Base-by-base conservation (phyloP, 1,284 basidiomycete genomes). In the Calocybe gambosa region DNA sequence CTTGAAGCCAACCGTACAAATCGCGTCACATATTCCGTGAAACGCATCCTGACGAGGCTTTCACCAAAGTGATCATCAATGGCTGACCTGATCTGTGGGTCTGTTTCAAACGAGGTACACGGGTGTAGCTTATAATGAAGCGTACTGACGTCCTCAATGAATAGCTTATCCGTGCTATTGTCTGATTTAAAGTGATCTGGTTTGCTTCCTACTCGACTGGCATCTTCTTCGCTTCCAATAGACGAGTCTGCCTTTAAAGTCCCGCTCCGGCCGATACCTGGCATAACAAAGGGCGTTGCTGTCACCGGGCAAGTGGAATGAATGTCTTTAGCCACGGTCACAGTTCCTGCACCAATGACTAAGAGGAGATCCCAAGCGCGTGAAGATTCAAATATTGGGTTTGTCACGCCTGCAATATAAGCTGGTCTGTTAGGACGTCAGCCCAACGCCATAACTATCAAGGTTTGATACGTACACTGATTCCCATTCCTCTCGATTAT, bases 371-470 rank as follows among this genome's bases (percentile, higher is more conserved):
- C 94, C 95, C 95, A 99, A 13, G 79, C 75, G 0, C 82, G 81
- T 0, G 87, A 79, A 6, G 87, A 77, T 58, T 94, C 91, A 62
- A 97, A 97, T 25, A 95, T 91, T 1, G 94, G 94, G 60, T 99
- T 98, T 2, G 91, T 95, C 1, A 97, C 93, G 2, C 94, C 94
- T 4, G 93, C 94, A 46, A 99, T 93, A 62, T 87, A 99, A 9
- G 89, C 93, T 3, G 88, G 82, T 40, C 89, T 90, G 39, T 18
- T 9, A 23, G 8, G 25, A 26, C 50, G 28, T 37, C 38, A 38
- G 42, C 45, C 26, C 35, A 15, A 20, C 31, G 35, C 6, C 16
- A 12, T 12, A 35, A 29, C 21, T 23, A 7, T 23, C 3, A 23
- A 23, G 34, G 35, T 23, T 15, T 8, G 39, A 36, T 1, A 70